phyloP scores from a whole-genome alignment of 192 early-diverging fungal genomes.

The Dissophora ornata region DNA sequence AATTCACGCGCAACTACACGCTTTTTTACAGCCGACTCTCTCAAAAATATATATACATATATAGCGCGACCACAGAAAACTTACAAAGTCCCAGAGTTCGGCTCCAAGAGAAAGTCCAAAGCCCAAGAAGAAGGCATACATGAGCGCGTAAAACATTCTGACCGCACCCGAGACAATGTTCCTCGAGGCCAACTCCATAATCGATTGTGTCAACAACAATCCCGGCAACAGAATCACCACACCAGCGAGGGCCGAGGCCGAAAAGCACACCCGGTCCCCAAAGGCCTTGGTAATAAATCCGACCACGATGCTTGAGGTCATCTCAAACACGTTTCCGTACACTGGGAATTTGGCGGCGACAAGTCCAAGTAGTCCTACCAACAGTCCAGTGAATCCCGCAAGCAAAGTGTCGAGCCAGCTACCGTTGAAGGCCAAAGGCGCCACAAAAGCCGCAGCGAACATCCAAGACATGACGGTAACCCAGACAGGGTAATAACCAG shows the following conservation, averaged over 20 bases:
- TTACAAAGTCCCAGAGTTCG: conserved; percentile 47
- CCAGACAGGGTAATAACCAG: conserved; percentile 34
- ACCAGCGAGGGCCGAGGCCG: conserved; percentile 40
- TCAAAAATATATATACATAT: no score
- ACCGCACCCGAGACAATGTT: conserved; percentile 54
- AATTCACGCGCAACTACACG: no score
- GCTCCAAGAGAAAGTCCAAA: conserved; percentile 54
- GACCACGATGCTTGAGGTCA: conserved; percentile 49
- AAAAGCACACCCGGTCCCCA: conserved; percentile 51
- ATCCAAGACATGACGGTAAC: conserved; percentile 43
- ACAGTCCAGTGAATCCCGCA: conserved; percentile 38
- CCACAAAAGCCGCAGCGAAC: conserved; percentile 48
- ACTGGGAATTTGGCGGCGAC: conserved; percentile 47
- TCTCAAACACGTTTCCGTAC: conserved; percentile 54
- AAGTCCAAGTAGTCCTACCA: conserved; percentile 46
- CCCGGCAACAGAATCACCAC: conserved; percentile 56
- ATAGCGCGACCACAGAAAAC: no score
- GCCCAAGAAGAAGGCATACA: conserved; percentile 57
- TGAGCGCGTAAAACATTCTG: conserved; percentile 53
- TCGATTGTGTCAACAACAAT: conserved; percentile 48
- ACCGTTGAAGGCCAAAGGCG: conserved; percentile 52
- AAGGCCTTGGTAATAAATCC: conserved; percentile 53
- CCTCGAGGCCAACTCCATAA: conserved; percentile 54
- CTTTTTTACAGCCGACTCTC: no score
- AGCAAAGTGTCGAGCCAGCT: conserved; percentile 42